A percentile compares a stretch with the other conserved stretches of the same genome.
Evolutionary conservation across 768 basidiomycete species (phyloP).

Genomic region (Phanerochaete carnosa): DNA sequence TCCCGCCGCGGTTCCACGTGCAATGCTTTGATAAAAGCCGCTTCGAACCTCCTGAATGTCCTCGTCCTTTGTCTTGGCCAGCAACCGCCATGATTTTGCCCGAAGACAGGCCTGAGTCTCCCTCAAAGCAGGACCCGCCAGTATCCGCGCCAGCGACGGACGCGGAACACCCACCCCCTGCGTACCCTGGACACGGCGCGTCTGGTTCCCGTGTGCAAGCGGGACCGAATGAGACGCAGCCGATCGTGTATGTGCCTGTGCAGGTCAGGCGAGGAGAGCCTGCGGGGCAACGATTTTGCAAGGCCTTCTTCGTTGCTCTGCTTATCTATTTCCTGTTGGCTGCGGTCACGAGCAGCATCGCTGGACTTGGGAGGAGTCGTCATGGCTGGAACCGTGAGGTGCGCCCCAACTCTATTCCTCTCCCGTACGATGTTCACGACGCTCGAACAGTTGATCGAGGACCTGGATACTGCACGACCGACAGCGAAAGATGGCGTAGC

Average conservation of each 20-base stretch:
- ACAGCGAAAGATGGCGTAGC: constrained; percentile 15
- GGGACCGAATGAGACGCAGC: background rate
- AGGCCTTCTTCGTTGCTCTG: constrained; percentile 18
- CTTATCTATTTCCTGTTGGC: constrained; percentile 14
- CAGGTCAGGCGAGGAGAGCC: constrained; percentile 5
- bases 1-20: constrained; percentile 8
- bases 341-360: constrained; percentile 8
- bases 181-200: constrained; percentile 19
- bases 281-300: constrained; percentile 17
- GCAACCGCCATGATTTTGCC: constrained; percentile 20
- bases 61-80: background rate
- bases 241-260: background rate
- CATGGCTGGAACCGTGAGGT: background rate
- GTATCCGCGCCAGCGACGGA: constrained; percentile 8
- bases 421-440: background rate
- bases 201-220: background rate
- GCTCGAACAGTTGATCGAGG: background rate
- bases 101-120: constrained; percentile 22
- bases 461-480: constrained; percentile 4
- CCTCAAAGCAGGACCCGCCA: constrained; percentile 15
- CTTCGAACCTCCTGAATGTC: background rate
- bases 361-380: background rate
- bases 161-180: constrained; percentile 16
- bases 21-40: constrained; percentile 2
- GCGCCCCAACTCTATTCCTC: background rate